Evolutionary conservation across 2,329 filamentous ascomycete species (phyloP).

Genomic region (Xylariaceae sp.): DNA sequence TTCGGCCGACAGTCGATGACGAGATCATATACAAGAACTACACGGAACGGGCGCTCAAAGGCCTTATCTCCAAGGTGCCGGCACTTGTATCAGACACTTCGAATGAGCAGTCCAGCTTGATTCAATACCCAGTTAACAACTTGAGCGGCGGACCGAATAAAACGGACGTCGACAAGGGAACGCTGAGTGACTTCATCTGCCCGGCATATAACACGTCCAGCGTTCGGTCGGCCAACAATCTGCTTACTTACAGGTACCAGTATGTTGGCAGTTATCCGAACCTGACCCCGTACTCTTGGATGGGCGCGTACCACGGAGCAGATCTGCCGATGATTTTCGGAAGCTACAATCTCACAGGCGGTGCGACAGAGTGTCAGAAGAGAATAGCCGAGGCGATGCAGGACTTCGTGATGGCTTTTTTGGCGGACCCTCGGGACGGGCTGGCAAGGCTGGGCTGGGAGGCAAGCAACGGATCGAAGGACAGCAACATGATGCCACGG

Average conservation of each 20-base stretch:
- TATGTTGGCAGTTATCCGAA: constrained; percentile 39
- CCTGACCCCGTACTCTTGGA: constrained; percentile 35
- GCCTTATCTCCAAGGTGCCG: constrained; percentile 26
- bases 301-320: constrained; percentile 31
- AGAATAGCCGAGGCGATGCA: constrained; percentile 23
- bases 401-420: constrained; percentile 23
- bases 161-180: constrained; percentile 21
- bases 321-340: constrained; percentile 27
- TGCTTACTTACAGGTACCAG: constrained; percentile 38
- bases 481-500: constrained; percentile 12
- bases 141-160: constrained; percentile 18
- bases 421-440: constrained; percentile 19
- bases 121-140: constrained; percentile 20
- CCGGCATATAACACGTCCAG: constrained; percentile 21
- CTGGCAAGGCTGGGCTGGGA: constrained; percentile 14
- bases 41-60: constrained; percentile 24
- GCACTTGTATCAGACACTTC: constrained; percentile 25
- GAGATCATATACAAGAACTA: constrained; percentile 33
- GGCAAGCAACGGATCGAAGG: constrained; percentile 1
- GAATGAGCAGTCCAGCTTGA: constrained; percentile 25
- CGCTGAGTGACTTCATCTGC: constrained; percentile 20
- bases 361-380: constrained; percentile 21
- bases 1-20: constrained; percentile 30
- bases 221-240: constrained; percentile 17
- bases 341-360: constrained; percentile 22